Conservation (phyloP, 2,329 filamentous ascomycete genomes). For the Monascus ruber region DNA sequence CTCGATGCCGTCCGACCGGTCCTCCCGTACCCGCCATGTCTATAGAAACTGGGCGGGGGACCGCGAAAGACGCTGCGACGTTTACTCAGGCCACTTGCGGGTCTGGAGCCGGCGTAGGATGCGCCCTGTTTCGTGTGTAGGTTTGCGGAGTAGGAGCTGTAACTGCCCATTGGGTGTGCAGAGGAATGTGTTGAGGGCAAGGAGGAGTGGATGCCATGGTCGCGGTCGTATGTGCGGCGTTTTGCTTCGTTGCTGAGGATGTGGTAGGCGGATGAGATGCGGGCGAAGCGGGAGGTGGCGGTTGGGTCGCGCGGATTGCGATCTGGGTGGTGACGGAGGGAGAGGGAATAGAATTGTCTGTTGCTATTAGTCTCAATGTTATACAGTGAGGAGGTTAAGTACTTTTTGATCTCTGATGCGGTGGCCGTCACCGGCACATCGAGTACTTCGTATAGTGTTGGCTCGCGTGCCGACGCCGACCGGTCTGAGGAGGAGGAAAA, state of each 20-base stretch:
- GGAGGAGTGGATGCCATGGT: slow-evolving; percentile 27
- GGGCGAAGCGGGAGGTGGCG: slow-evolving; percentile 65
- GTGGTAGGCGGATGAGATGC: slow-evolving; percentile 73
- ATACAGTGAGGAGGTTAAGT: slow-evolving; percentile 2
- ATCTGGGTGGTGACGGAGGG: slow-evolving; percentile 87
- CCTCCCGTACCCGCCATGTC: slow-evolving; percentile 64
- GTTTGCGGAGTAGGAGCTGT: slow-evolving; percentile 37
- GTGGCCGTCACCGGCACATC: slow-evolving; percentile 60
- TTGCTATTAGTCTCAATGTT: slow-evolving; percentile 1
- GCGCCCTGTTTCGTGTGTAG: slow-evolving; percentile 15
- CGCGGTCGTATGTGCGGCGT: slow-evolving; percentile 68
- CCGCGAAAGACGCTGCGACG: slow-evolving; percentile 67
- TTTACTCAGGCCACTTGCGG: slow-evolving; percentile 68
- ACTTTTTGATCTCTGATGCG: slow-evolving; percentile 75
- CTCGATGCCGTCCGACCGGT: slow-evolving; percentile 46
- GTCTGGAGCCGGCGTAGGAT: slow-evolving; percentile 48
- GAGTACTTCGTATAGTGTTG: slow-evolving; percentile 74
- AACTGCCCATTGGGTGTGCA: slow-evolving; percentile 39
- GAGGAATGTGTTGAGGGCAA: slow-evolving; percentile 20
- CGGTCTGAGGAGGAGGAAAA: slow-evolving; percentile 31
- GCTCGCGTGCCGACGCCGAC: slow-evolving; percentile 19
- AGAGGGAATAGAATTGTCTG: slow-evolving; percentile 73
- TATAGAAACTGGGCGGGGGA: slow-evolving; percentile 82
- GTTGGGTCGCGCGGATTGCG: slow-evolving; percentile 65
- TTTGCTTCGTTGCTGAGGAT: slow-evolving; percentile 61